phyloP scores from a whole-genome alignment of 1,284 basidiomycete species.

The Sanguinoderma infundibulare region DNA sequence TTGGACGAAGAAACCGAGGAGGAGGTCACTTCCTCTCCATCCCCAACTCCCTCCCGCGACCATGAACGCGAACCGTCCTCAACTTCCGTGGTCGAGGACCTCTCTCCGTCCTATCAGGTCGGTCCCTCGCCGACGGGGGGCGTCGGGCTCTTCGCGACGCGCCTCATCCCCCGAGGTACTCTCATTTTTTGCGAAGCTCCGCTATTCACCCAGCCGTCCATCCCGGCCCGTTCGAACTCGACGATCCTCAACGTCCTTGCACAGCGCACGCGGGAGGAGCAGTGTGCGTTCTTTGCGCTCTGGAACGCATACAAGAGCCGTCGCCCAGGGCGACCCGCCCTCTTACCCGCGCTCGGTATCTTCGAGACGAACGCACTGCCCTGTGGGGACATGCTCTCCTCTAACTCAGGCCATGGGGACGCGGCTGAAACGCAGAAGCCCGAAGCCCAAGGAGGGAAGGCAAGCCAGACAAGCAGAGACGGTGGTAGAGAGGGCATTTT shows the following conservation, averaged over 20 bases:
- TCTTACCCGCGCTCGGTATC: constrained; percentile 29
- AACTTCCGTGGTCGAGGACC: constrained; percentile 10
- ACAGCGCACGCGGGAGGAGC: constrained; percentile 27
- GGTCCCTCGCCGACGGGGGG: constrained; percentile 26
- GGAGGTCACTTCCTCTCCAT: neutral
- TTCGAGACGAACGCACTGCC: constrained; percentile 33
- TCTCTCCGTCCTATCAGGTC: constrained; percentile 19
- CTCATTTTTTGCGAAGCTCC: constrained; percentile 30
- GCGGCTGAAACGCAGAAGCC: neutral
- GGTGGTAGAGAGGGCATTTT: constrained; percentile 26
- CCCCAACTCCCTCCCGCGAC: constrained; percentile 5
- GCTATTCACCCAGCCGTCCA: constrained; percentile 26
- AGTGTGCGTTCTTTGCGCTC: constrained; percentile 29
- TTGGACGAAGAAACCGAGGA: constrained; percentile 23
- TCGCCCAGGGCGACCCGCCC: constrained; percentile 6
- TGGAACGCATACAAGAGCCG: constrained; percentile 23
- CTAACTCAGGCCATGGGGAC: neutral
- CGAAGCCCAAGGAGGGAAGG: constrained; percentile 3
- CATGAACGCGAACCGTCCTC: constrained; percentile 15
- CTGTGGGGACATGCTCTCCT: constrained; percentile 12
- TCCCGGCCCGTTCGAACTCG: constrained; percentile 23
- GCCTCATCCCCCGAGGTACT: constrained; percentile 25
- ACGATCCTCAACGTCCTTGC: constrained; percentile 25
- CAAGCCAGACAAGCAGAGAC: neutral
- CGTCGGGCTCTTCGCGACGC: constrained; percentile 30